Evolutionary conservation across 1,139 yeast species (phyloP).

Genomic region (Candida glucosophila): DNA sequence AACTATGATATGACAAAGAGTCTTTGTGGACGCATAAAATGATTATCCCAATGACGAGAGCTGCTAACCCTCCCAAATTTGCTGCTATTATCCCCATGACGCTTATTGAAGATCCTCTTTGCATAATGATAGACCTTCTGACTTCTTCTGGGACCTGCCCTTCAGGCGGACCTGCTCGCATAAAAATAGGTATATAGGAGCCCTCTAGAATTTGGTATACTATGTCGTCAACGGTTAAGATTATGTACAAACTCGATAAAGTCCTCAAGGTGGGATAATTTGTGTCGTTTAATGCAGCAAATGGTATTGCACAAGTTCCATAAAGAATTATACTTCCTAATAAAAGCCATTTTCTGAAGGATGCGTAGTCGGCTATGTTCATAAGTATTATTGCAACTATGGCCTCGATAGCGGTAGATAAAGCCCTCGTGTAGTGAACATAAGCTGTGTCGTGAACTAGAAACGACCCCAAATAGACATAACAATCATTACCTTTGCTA

Average conservation of each 20-base stretch:
- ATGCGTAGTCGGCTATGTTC: slow-evolving; percentile 39
- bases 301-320: slow-evolving; percentile 32
- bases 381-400: slow-evolving; percentile 26
- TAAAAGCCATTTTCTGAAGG: slow-evolving; percentile 26
- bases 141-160: slow-evolving; percentile 16
- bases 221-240: slow-evolving; percentile 22
- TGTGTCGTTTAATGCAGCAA: slow-evolving; percentile 20
- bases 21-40: slow-evolving; percentile 24
- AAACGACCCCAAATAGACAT: slow-evolving; percentile 27
- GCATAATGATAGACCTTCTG: slow-evolving; percentile 17
- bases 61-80: slow-evolving; percentile 33
- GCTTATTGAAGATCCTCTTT: slow-evolving; percentile 29
- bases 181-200: slow-evolving; percentile 35
- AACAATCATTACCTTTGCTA: slow-evolving; percentile 29
- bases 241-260: slow-evolving; percentile 23
- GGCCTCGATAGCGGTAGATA: slow-evolving; percentile 33
- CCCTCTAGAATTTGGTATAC: slow-evolving; percentile 34
- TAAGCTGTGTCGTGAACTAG: slow-evolving; percentile 28
- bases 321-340: slow-evolving; percentile 22
- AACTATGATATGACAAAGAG: slow-evolving; percentile 26
- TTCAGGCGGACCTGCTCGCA: slow-evolving; percentile 20
- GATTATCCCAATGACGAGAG: slow-evolving; percentile 30
- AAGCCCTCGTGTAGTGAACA: slow-evolving; percentile 30
- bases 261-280: slow-evolving; percentile 15
- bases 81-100: slow-evolving; percentile 31